These are phyloP conservation scores for Eleusine indica DNA, from an alignment of 176 grass and related monocot species.

Conservation along the genomic window DNA sequence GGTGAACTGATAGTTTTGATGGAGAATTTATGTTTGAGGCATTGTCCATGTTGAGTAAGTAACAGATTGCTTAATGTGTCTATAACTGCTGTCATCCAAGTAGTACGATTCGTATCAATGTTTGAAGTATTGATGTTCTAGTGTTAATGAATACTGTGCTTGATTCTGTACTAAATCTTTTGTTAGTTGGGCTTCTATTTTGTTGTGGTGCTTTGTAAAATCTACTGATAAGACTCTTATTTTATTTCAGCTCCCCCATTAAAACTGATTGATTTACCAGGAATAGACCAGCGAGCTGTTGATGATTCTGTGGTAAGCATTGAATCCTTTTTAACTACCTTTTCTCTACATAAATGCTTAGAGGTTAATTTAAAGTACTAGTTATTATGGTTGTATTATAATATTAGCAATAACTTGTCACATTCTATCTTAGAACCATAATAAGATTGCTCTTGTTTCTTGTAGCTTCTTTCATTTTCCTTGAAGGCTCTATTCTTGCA, in stretches of 20 bases:
- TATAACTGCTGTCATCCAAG: conserved; percentile 12
- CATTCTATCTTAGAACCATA: neutral
- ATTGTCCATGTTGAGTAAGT: neutral
- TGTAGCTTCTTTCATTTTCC: neutral
- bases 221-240: conserved; percentile 17
- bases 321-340: conserved; percentile 4
- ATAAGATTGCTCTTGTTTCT: neutral
- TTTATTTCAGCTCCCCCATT: conserved; percentile 77
- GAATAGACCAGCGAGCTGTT: conserved; percentile 86
- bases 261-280: conserved; percentile 96
- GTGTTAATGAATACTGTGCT: neutral
- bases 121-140: neutral
- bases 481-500: neutral
- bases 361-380: conserved; percentile 8
- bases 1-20: neutral
- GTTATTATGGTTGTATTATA: neutral
- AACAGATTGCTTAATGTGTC: neutral
- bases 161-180: neutral
- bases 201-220: conserved; percentile 10
- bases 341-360: conserved; percentile 21
- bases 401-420: conserved; percentile 6
- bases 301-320: conserved; percentile 79
- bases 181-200: conserved; percentile 6
- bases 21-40: neutral
- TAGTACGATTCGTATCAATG: neutral